phyloP scores from a whole-genome alignment of 176 grass and related monocot species.

The Chrysopogon serrulatus region DNA sequence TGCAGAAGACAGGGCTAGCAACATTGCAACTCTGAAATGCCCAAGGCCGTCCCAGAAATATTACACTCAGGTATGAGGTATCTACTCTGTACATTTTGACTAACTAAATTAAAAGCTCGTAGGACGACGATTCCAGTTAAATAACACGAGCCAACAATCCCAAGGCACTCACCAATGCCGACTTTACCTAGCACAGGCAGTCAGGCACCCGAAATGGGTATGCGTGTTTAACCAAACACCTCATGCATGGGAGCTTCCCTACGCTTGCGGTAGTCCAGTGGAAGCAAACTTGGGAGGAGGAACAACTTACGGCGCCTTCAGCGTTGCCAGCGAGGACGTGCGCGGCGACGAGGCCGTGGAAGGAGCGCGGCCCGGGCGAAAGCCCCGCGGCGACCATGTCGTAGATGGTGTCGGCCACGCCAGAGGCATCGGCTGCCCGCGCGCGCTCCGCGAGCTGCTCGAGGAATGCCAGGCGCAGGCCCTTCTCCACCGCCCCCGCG shows the following conservation, averaged over 20 bases:
- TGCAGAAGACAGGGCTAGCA: constrained; percentile 4
- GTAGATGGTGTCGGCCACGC: constrained; percentile 75
- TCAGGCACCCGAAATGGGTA: background rate
- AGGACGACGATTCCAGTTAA: background rate
- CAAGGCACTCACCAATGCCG: constrained; percentile 8
- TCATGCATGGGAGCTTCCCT: background rate
- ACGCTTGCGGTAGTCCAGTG: background rate
- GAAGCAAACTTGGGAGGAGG: background rate
- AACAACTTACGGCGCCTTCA: constrained; percentile 72
- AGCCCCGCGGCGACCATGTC: constrained; percentile 97
- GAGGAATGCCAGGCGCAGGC: constrained; percentile 67
- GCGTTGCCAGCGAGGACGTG: constrained; percentile 73
- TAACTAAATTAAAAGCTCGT: background rate
- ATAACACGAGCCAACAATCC: background rate
- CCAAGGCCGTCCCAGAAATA: background rate
- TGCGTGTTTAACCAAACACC: constrained; percentile 17
- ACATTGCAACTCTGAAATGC: background rate
- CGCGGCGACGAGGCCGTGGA: constrained; percentile 86
- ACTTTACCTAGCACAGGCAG: background rate
- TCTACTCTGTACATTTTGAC: background rate
- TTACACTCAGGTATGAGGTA: background rate
- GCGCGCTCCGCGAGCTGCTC: constrained; percentile 73
- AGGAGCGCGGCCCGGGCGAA: constrained; percentile 78
- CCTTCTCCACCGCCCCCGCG: constrained; percentile 55
- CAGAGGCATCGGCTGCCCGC: constrained; percentile 37